phyloP scores from a whole-genome alignment of 345 rosid genomes.

The Boechera stricta region DNA sequence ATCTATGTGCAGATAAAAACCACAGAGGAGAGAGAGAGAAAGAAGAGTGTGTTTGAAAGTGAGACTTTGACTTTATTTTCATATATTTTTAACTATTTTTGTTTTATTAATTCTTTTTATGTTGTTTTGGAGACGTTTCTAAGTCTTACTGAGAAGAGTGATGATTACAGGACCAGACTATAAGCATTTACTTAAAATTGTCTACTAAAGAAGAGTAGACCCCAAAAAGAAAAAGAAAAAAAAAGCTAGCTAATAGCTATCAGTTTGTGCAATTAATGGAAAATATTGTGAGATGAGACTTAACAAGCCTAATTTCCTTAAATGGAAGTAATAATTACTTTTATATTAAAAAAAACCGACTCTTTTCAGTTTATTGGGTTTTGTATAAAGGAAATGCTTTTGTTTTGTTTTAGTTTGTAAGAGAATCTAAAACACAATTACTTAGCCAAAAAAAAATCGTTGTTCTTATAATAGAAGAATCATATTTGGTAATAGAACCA shows the following conservation, averaged over 20 bases:
- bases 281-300: conserved; percentile 37
- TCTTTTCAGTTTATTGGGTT: conserved; percentile 6
- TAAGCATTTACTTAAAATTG: conserved; percentile 26
- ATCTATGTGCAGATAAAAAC: conserved; percentile 45
- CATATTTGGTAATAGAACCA: conserved; percentile 14
- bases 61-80: conserved; percentile 44
- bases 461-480: conserved; percentile 13
- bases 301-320: conserved; percentile 42
- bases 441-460: conserved; percentile 6
- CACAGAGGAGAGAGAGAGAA: conserved; percentile 46
- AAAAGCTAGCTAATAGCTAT: conserved; percentile 31
- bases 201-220: conserved; percentile 36
- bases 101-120: not conserved
- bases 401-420: conserved; percentile 39
- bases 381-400: conserved; percentile 9
- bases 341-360: not conserved
- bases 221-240: conserved; percentile 28
- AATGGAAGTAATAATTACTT: conserved; percentile 33
- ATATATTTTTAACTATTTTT: conserved; percentile 3
- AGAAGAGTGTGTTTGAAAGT: conserved; percentile 28
- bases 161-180: conserved; percentile 73
- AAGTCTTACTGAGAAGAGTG: conserved; percentile 45
- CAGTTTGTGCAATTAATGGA: conserved; percentile 37
- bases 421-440: conserved; percentile 44
- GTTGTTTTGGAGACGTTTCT: conserved; percentile 15